phyloP scores from a whole-genome alignment of 148 eudicot genomes.

The Agrostemma githago region DNA sequence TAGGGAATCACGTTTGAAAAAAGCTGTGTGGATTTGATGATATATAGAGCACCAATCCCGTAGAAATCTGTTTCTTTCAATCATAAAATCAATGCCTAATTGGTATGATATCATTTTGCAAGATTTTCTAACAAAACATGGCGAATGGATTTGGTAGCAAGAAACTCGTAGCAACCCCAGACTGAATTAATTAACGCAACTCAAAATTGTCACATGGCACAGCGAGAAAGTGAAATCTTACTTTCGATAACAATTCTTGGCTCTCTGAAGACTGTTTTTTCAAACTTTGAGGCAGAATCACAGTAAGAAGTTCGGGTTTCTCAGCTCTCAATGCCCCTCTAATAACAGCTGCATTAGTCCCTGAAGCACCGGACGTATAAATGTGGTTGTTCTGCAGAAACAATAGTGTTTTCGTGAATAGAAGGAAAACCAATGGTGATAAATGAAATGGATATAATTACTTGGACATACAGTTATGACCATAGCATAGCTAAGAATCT shows the following conservation, averaged over 20 bases:
- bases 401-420: not conserved
- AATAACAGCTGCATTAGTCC: conserved; percentile 97
- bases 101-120: not conserved
- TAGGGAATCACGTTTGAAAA: not conserved
- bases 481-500: conserved; percentile 98
- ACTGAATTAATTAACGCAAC: not conserved
- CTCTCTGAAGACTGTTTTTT: conserved; percentile 93
- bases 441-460: not conserved
- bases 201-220: not conserved
- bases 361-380: conserved; percentile 93
- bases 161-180: not conserved
- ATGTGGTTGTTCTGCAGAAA: conserved; percentile 85
- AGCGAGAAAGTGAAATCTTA: conserved; percentile 27
- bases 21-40: not conserved
- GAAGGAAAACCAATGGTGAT: not conserved
- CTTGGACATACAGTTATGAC: conserved; percentile 71
- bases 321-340: conserved; percentile 99
- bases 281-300: conserved; percentile 93
- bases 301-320: conserved; percentile 84
- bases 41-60: not conserved
- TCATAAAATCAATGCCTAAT: not conserved
- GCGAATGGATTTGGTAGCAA: too few species aligned
- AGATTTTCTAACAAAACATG: too few species aligned
- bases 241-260: conserved; percentile 90
- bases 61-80: not conserved